Conservation (phyloP, 306 rosid species). For the Senna tora region DNA sequence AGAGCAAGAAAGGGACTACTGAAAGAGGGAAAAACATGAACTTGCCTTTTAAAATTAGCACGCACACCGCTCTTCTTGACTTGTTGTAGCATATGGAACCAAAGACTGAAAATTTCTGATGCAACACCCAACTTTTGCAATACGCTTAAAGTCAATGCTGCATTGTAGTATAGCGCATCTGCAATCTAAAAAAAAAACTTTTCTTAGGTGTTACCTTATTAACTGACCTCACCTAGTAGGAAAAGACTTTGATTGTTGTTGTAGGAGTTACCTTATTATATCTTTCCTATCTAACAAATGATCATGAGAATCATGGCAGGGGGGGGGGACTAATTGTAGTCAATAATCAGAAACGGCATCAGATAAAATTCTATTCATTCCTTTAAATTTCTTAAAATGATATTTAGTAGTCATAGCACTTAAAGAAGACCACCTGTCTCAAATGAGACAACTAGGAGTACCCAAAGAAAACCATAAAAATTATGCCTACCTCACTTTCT, state of each 20-base stretch:
- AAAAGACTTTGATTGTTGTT: too few relatives aligned
- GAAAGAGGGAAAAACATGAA: constrained; percentile 16
- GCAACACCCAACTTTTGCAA: constrained; percentile 84
- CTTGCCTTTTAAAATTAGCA: constrained; percentile 79
- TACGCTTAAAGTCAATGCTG: constrained; percentile 72
- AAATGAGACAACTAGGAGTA: not conserved
- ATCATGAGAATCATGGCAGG: constrained; percentile 16
- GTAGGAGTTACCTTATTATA: not conserved
- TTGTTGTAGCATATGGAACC: constrained; percentile 92
- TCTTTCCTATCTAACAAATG: constrained; percentile 18
- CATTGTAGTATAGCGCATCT: constrained; percentile 90
- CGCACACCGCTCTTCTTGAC: constrained; percentile 78
- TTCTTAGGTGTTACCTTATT: not conserved
- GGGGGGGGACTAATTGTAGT: too few relatives aligned
- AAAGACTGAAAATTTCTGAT: constrained; percentile 78
- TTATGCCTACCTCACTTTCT: constrained; percentile 4
- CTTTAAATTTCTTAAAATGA: not conserved
- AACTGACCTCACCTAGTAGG: too few relatives aligned
- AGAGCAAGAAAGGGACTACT: not conserved
- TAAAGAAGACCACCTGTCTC: not conserved
- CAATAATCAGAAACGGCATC: constrained; percentile 16
- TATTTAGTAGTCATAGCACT: constrained; percentile 5
- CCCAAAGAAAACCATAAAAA: constrained; percentile 17
- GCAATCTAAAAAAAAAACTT: constrained; percentile 68
- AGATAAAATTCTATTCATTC: not conserved